Evolutionary conservation across 306 rosid species (phyloP).

Genomic region (Glycyrrhiza uralensis): DNA sequence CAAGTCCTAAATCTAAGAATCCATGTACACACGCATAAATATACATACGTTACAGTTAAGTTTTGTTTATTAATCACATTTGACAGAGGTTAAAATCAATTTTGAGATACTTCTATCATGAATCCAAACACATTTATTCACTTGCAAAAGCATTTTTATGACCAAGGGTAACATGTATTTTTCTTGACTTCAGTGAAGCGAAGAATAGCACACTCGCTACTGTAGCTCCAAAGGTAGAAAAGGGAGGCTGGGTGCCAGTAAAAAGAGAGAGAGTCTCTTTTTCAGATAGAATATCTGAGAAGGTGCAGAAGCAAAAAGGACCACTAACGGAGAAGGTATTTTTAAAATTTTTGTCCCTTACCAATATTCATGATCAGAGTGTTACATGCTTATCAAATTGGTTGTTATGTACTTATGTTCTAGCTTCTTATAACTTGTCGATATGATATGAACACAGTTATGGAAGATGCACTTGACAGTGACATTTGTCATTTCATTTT

Average conservation of each 20-base stretch:
- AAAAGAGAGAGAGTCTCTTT: constrained; percentile 45
- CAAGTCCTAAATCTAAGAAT: no score
- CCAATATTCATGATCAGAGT: constrained; percentile 7
- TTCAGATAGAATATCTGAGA: constrained; percentile 32
- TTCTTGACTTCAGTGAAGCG: constrained; percentile 48
- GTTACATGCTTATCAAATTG: constrained; percentile 7
- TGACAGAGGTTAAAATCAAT: no score
- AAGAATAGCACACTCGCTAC: constrained; percentile 33
- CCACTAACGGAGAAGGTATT: constrained; percentile 45
- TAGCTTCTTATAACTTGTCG: background rate
- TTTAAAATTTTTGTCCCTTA: background rate
- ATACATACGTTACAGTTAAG: no score
- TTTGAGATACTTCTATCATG: no score
- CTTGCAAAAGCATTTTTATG: constrained; percentile 13
- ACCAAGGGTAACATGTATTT: constrained; percentile 8
- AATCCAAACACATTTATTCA: no score
- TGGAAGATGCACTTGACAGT: constrained; percentile 24
- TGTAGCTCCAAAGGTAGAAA: constrained; percentile 45
- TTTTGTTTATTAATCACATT: no score
- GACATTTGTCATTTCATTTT: constrained; percentile 10
- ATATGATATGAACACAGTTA: background rate
- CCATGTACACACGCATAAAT: no score
- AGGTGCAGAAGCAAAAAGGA: constrained; percentile 40
- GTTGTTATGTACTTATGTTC: background rate
- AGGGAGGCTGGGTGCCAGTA: constrained; percentile 68